A percentile compares a stretch with the other conserved stretches of the same genome.
Evolutionary conservation across 495 filamentous ascomycete genomes (phyloP).

Genomic region (Sordaria brevicollis): DNA sequence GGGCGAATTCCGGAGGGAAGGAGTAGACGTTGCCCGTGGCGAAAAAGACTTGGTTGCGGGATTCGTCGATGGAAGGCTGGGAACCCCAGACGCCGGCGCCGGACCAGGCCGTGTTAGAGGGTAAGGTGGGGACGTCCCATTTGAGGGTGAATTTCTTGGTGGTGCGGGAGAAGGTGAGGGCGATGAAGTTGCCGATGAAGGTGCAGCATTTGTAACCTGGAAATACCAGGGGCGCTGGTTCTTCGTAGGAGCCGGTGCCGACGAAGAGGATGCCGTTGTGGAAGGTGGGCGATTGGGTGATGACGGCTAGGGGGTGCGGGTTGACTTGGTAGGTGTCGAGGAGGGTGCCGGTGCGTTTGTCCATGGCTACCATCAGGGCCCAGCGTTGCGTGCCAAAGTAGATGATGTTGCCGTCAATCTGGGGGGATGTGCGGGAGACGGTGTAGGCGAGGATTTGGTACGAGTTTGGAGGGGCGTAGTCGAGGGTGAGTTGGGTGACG

Average conservation of each 20-base stretch:
- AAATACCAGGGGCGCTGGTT: conserved; percentile 5
- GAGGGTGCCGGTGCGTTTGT: conserved; percentile 9
- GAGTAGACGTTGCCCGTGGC: conserved; percentile 29
- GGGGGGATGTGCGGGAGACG: conserved; percentile 21
- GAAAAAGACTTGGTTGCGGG: conserved; percentile 22
- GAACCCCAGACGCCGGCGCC: conserved; percentile 28
- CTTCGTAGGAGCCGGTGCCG: conserved; percentile 21
- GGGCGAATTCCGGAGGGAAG: too few relatives aligned
- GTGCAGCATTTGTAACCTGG: conserved; percentile 24
- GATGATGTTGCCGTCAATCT: conserved; percentile 20
- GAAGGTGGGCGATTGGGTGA: conserved; percentile 24
- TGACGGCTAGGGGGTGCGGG: conserved; percentile 19
- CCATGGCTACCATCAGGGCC: conserved; percentile 23
- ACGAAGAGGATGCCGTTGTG: conserved; percentile 22
- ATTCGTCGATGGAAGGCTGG: conserved; percentile 27
- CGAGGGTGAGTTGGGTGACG: conserved; percentile 17
- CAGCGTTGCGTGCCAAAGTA: conserved; percentile 26
- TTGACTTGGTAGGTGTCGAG: conserved; percentile 19
- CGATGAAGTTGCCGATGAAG: conserved; percentile 21
- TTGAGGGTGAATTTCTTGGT: conserved; percentile 7
- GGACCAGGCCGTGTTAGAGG: conserved; percentile 13
- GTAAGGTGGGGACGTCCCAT: conserved; percentile 22
- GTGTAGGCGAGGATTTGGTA: background rate
- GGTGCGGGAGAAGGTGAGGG: conserved; percentile 12
- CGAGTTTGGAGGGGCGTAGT: conserved; percentile 6